phyloP scores from a whole-genome alignment of 2,329 filamentous ascomycete species.

The Scedosporium minutisporum region DNA sequence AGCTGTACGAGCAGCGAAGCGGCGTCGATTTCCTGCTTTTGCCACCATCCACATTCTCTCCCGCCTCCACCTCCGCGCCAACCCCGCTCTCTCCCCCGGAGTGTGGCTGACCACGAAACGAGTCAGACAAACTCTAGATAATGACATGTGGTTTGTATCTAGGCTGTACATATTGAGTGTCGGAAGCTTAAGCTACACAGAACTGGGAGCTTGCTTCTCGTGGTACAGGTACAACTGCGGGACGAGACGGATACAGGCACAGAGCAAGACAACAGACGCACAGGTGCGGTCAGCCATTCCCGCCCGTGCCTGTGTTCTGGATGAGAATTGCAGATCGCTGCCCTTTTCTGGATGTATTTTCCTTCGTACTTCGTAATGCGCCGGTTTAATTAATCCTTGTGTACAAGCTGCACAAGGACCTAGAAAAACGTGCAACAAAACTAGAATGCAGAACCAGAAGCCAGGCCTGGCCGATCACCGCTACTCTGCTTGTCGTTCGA shows the following conservation, averaged over 20 bases:
- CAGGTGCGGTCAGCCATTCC: neutral
- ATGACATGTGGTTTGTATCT: neutral
- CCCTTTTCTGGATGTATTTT: neutral
- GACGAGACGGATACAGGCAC: neutral
- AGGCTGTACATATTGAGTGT: neutral
- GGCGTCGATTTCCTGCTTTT: neutral
- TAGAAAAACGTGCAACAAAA: neutral
- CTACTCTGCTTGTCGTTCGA: no score
- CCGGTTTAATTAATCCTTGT: neutral
- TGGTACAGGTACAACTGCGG: neutral
- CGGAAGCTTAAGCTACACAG: neutral
- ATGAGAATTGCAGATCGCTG: neutral
- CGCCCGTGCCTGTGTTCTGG: neutral
- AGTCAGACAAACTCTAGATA: no score
- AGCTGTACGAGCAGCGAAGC: neutral
- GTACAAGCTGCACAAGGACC: no score
- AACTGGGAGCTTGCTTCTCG: neutral
- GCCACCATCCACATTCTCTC: neutral
- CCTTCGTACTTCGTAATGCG: neutral
- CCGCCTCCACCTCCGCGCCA: neutral
- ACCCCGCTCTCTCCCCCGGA: neutral
- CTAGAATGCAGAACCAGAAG: neutral
- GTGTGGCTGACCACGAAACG: neutral
- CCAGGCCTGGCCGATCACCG: neutral
- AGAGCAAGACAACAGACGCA: neutral